phyloP scores from a whole-genome alignment of 1,284 basidiomycete species.

The Heterobasidion irregulare region DNA sequence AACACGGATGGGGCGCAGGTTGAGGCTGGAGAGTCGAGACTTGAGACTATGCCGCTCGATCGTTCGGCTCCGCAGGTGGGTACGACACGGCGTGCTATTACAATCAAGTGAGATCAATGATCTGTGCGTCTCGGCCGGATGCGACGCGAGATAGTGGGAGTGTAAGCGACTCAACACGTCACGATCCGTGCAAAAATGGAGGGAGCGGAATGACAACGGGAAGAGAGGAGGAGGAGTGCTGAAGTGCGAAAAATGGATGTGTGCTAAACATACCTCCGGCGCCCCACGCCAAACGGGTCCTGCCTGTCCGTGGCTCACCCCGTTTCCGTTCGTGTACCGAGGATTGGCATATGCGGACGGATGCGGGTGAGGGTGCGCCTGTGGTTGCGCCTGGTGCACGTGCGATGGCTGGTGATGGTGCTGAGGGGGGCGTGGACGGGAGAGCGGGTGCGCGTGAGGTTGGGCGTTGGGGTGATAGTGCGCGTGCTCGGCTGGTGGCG shows the following conservation, averaged over 20 bases:
- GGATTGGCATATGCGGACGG: not conserved
- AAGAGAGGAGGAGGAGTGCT: not conserved
- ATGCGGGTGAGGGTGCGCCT: not conserved
- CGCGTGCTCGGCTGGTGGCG: not conserved
- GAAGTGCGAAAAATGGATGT: not conserved
- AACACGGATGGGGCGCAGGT: no score
- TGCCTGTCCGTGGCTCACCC: constrained; percentile 48
- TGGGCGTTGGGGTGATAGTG: not conserved
- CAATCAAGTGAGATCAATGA: no score
- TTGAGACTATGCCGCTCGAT: no score
- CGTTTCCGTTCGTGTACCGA: constrained; percentile 10
- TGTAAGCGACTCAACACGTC: no score
- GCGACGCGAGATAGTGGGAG: no score
- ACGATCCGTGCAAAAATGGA: no score
- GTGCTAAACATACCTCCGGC: not conserved
- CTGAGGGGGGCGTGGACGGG: not conserved
- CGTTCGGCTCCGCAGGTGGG: no score
- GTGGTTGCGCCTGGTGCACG: not conserved
- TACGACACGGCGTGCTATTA: no score
- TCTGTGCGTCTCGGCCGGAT: no score
- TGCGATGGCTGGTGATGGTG: not conserved
- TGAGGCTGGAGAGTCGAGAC: no score
- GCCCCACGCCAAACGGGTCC: not conserved
- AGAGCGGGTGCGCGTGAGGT: not conserved
- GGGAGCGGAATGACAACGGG: not conserved